Conservation (phyloP, 352 stramenopile genomes). For the Phytophthora sp. region DNA sequence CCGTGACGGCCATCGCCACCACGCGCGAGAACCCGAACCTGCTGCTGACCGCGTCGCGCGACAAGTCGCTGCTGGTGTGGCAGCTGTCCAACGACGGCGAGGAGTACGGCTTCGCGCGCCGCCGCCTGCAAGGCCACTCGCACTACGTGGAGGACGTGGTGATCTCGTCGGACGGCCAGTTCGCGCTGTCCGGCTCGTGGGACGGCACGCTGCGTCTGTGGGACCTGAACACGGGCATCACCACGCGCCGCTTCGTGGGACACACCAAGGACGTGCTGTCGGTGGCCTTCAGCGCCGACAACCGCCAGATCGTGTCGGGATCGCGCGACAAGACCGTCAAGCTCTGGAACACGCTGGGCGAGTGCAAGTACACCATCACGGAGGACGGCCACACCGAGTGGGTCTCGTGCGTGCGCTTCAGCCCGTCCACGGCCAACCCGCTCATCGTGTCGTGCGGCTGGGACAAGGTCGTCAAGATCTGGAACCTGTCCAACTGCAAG, state of each 20-base stretch:
- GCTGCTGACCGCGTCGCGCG: slow-evolving; percentile 97
- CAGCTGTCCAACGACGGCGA: slow-evolving; percentile 95
- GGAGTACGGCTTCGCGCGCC: slow-evolving; percentile 98
- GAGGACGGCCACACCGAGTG: slow-evolving; percentile 99
- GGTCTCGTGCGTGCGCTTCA: slow-evolving; percentile 99
- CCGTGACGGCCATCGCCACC: slow-evolving; percentile 96
- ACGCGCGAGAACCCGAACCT: slow-evolving; percentile 99
- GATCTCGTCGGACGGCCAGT: slow-evolving; percentile 99
- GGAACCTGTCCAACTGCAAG: slow-evolving; percentile 99
- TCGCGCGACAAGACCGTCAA: slow-evolving; percentile 99
- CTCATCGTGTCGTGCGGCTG: slow-evolving; percentile 99
- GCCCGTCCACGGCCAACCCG: slow-evolving; percentile 94
- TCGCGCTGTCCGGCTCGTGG: slow-evolving; percentile 99
- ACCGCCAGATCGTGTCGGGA: slow-evolving; percentile 99
- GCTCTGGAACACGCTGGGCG: slow-evolving; percentile 99
- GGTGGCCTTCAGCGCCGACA: slow-evolving; percentile 99
- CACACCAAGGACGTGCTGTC: slow-evolving; percentile 99
- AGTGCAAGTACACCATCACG: slow-evolving; percentile 99
- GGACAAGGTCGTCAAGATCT: slow-evolving; percentile 99
- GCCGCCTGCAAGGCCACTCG: slow-evolving; percentile 97
- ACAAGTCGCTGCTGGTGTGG: slow-evolving; percentile 95
- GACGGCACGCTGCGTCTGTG: slow-evolving; percentile 99
- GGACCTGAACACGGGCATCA: slow-evolving; percentile 99
- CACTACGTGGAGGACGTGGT: slow-evolving; percentile 99
- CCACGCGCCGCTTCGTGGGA: slow-evolving; percentile 98